Conservation (phyloP, 179 eudicot genomes). For the Carnegiea gigantea region DNA sequence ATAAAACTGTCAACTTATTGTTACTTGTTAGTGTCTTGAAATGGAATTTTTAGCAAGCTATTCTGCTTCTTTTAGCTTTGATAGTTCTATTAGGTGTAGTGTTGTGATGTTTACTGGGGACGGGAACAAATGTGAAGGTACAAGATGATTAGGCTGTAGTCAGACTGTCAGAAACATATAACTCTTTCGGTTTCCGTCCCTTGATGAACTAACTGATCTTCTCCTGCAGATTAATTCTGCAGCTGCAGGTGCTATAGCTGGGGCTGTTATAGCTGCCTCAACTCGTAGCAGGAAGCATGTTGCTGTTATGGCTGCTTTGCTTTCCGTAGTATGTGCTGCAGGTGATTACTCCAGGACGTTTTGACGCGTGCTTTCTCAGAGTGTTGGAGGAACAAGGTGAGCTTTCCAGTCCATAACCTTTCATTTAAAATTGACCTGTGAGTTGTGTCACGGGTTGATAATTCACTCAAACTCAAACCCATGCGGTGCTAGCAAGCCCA, state of each 20-base stretch:
- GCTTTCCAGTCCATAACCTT: background rate
- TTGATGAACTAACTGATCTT: slow-evolving; percentile 7
- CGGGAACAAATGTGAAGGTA: too few relatives aligned
- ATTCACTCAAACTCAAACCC: too few relatives aligned
- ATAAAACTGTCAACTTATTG: background rate
- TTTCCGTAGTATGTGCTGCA: slow-evolving; percentile 52
- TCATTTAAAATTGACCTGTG: too few relatives aligned
- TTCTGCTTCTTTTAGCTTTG: too few relatives aligned
- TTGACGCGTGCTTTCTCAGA: slow-evolving; percentile 18
- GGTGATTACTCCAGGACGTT: slow-evolving; percentile 47
- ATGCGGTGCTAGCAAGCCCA: too few relatives aligned
- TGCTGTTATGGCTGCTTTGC: slow-evolving; percentile 59
- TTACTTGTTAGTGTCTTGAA: background rate
- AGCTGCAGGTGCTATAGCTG: slow-evolving; percentile 78
- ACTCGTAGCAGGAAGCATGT: slow-evolving; percentile 76
- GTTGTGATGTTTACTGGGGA: too few relatives aligned
- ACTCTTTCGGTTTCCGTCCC: background rate
- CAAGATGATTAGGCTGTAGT: too few relatives aligned
- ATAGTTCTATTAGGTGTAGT: too few relatives aligned
- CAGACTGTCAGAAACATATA: background rate
- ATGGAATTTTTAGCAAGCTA: background rate
- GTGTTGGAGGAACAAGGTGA: slow-evolving; percentile 16
- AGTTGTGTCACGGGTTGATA: too few relatives aligned
- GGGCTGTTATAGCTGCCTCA: slow-evolving; percentile 69
- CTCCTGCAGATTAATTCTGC: slow-evolving; percentile 65